Percentiles rank a stretch among this genome's conserved stretches.
phyloP scores from a whole-genome alignment of 441 rosid species.

The Capsella rubella region DNA sequence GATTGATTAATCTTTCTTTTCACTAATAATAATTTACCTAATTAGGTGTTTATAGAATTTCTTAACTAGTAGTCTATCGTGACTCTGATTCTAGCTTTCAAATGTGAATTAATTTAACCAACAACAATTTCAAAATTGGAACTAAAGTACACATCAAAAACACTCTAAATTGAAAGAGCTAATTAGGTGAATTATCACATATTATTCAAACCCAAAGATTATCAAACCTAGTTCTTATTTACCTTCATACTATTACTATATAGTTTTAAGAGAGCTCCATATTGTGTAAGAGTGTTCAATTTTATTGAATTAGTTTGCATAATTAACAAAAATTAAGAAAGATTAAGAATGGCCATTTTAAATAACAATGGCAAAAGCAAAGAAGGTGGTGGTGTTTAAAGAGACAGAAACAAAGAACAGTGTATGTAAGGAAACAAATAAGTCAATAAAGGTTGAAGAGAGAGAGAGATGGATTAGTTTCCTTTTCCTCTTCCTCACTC shows the following conservation, averaged over 20 bases:
- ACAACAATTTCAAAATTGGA: too few relatives aligned
- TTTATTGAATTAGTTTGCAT: too few relatives aligned
- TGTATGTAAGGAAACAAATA: conserved; percentile 28
- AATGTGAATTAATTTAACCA: neutral
- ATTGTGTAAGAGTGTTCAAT: too few relatives aligned
- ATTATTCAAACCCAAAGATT: too few relatives aligned
- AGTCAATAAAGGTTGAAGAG: conserved; percentile 45
- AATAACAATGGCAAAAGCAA: neutral
- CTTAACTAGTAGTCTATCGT: neutral
- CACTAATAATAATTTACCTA: conserved; percentile 8
- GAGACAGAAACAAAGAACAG: conserved; percentile 26
- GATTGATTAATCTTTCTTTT: neutral
- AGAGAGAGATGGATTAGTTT: conserved; percentile 33
- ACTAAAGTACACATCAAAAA: too few relatives aligned
- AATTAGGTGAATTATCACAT: too few relatives aligned
- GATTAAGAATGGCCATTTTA: neutral
- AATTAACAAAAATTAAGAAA: too few relatives aligned
- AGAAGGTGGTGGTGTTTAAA: neutral
- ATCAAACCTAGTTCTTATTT: too few relatives aligned
- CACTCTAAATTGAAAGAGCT: too few relatives aligned
- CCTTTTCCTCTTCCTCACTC: neutral
- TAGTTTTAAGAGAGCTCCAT: too few relatives aligned
- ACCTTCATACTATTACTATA: too few relatives aligned
- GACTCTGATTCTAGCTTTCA: too few relatives aligned
- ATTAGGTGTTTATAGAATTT: neutral